phyloP scores from a whole-genome alignment of 78 protist genomes.

The Capsaspora owczarzaki region DNA sequence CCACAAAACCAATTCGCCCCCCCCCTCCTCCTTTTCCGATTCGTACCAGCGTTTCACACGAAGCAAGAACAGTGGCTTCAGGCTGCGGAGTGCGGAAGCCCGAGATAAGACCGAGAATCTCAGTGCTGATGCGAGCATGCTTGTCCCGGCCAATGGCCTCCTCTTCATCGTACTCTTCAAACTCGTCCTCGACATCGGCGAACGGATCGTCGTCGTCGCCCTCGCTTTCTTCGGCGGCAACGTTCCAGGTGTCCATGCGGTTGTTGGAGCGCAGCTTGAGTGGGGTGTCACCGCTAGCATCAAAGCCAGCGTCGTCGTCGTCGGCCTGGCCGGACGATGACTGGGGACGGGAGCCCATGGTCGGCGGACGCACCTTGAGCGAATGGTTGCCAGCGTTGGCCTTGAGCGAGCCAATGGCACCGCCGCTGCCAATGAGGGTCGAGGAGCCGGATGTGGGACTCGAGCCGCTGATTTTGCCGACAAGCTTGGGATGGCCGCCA shows the following conservation, averaged over 20 bases:
- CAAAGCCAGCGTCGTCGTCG: conserved; percentile 48
- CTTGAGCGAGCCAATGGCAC: too few species aligned
- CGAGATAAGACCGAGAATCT: conserved; percentile 41
- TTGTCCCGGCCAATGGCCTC: conserved; percentile 41
- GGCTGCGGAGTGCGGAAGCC: conserved; percentile 32
- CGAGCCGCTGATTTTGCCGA: too few species aligned
- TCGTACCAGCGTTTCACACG: conserved; percentile 1
- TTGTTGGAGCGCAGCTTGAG: too few species aligned
- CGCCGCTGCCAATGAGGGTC: too few species aligned
- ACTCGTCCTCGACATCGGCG: conserved; percentile 24
- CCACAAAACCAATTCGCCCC: background rate
- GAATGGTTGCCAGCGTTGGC: too few species aligned
- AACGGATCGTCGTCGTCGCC: conserved; percentile 63
- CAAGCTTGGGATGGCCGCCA: too few species aligned
- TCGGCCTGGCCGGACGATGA: too few species aligned
- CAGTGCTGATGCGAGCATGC: conserved; percentile 43
- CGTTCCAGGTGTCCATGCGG: too few species aligned
- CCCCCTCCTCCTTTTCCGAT: background rate
- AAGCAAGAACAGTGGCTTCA: background rate
- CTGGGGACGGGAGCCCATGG: too few species aligned
- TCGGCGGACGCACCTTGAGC: too few species aligned
- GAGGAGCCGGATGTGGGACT: too few species aligned
- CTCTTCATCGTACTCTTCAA: conserved; percentile 31
- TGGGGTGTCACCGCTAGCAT: conserved; percentile 32
- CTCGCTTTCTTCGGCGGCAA: conserved; percentile 34